Evolutionary conservation across 192 early-diverging fungal genomes (phyloP), one percentile per base, ranked within the genome.

Genomic region (Rhizophagus clarus): DNA sequence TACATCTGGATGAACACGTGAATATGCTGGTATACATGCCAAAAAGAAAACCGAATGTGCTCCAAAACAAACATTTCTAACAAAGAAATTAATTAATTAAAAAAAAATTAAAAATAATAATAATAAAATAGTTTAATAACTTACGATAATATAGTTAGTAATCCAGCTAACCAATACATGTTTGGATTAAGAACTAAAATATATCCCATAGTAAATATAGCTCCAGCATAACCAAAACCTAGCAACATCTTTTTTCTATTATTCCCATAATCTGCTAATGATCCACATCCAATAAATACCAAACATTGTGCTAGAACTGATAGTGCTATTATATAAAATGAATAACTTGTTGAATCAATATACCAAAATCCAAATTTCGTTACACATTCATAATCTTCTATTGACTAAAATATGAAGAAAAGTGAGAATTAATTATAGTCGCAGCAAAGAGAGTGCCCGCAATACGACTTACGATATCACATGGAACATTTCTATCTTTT

Each of bases 41-140:
- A 88, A 84, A 60, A 84, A 88, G 29, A 90, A 83, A 20, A 90
- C 89, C 72, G 74, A 81, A 47, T 80, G 74, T 24, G 85, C 84
- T 2, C 89, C 89, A 60, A 84, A 90, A 26, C 82, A 81, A 10
- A 90, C 73, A 68, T 83, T 87, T 7, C 79, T 76, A 28, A 9
- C 5, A 34, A 34, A 10, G 0, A 62, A 63, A 26, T 49, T 12
- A 32, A 20, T 12, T 20, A 22, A 69, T 32, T 3, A 15, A 37
- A 20, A 34, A 5, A 6, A 4, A 69, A 69, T 34, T 12, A 69
- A 37, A 22, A 3, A 12, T n/a, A n/a, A n/a, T n/a, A 69, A 8
- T 9, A 40, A 32, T 7, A 5, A 7, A 5, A 0, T 32, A 14
- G 12, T 29, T 29, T 8, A 29, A 15, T 51, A 17, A 37, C 68